Conservation (phyloP, 1,284 basidiomycete genomes). For the Ustilago lituana region DNA sequence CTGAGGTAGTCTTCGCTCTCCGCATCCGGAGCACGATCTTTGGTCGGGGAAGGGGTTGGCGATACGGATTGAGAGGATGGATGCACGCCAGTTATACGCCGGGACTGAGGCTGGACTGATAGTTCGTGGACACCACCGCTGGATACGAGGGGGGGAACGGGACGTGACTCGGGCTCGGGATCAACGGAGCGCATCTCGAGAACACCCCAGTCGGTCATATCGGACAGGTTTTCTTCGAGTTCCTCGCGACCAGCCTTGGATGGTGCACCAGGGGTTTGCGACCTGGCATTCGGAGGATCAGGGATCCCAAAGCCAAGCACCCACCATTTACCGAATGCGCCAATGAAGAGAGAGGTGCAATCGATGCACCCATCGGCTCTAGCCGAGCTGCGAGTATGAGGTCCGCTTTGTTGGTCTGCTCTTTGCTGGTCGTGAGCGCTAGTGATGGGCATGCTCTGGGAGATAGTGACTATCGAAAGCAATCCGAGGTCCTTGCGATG, state of each 20-base stretch:
- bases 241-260: slow-evolving; percentile 58
- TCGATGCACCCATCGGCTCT: slow-evolving; percentile 46
- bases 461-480: slow-evolving; percentile 79
- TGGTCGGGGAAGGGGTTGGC: slow-evolving; percentile 1
- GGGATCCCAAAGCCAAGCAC: slow-evolving; percentile 72
- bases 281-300: slow-evolving; percentile 69
- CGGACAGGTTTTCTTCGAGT: slow-evolving; percentile 77
- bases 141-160: slow-evolving; percentile 19
- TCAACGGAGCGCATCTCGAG: slow-evolving; percentile 69
- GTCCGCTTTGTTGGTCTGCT: background rate
- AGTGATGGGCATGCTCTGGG: slow-evolving; percentile 61
- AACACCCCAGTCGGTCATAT: slow-evolving; percentile 73
- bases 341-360: slow-evolving; percentile 81
- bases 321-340: slow-evolving; percentile 88
- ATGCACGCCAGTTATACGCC: background rate
- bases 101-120: slow-evolving; percentile 3
- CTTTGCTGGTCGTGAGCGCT: slow-evolving; percentile 5
- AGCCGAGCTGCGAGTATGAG: slow-evolving; percentile 13
- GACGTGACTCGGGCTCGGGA: slow-evolving; percentile 30
- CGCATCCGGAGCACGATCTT: slow-evolving; percentile 1
- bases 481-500: slow-evolving; percentile 83
- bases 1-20: slow-evolving; percentile 27
- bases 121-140: slow-evolving; percentile 6
- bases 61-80: slow-evolving; percentile 1
- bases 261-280: slow-evolving; percentile 73